These are phyloP conservation scores for Alloteropsis semialata DNA, from an alignment of 176 grass and related monocot species.

Conservation along the genomic window DNA sequence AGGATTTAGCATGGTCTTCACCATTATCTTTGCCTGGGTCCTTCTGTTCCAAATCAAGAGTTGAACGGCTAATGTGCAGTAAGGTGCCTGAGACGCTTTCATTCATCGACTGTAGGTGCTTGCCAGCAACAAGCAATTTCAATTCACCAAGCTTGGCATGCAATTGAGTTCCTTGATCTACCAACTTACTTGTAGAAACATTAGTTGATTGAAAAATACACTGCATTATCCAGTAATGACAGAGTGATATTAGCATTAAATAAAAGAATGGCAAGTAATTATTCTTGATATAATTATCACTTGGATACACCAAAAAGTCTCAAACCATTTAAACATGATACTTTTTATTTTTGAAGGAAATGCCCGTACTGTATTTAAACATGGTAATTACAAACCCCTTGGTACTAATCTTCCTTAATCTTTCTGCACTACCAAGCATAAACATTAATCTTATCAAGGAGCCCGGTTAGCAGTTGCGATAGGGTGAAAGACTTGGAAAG, in stretches of 20 bases:
- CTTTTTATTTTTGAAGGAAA: not conserved
- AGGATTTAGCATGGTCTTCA: constrained; percentile 28
- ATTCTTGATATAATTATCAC: not conserved
- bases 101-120: constrained; percentile 49
- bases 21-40: constrained; percentile 47
- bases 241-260: constrained; percentile 24
- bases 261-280: constrained; percentile 1
- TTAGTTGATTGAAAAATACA: constrained; percentile 66
- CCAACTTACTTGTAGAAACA: constrained; percentile 64
- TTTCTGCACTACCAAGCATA: constrained; percentile 9
- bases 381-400: not conserved
- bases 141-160: constrained; percentile 61
- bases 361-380: not conserved
- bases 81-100: constrained; percentile 55
- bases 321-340: not conserved
- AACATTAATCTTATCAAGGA: constrained; percentile 10
- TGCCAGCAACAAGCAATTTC: constrained; percentile 45
- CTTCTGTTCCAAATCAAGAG: constrained; percentile 67
- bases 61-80: constrained; percentile 51
- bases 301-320: not conserved
- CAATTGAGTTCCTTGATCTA: constrained; percentile 57
- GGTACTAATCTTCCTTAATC: constrained; percentile 16
- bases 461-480: not conserved
- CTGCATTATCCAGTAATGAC: constrained; percentile 61
- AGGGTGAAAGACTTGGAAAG: constrained; percentile 14